Conservation (phyloP, 2,329 filamentous ascomycete species). For the Cyanodermella asteris region DNA sequence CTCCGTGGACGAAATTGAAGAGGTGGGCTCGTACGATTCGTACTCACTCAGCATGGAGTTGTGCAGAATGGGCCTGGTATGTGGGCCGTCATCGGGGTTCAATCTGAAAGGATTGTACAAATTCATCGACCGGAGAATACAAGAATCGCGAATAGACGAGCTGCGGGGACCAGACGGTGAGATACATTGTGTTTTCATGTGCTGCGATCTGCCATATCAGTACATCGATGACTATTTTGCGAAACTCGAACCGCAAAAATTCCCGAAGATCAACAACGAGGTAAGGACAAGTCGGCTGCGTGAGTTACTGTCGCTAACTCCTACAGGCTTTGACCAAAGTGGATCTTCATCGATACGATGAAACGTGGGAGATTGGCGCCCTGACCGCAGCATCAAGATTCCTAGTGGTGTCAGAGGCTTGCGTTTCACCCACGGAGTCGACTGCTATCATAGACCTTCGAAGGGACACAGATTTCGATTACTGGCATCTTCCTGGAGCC, state of each 20-base stretch:
- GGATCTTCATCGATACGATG: slow-evolving; percentile 33
- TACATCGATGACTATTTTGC: slow-evolving; percentile 39
- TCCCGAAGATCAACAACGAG: slow-evolving; percentile 27
- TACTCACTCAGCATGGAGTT: slow-evolving; percentile 31
- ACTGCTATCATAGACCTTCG: slow-evolving; percentile 21
- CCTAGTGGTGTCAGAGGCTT: too few species aligned
- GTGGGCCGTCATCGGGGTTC: slow-evolving; percentile 39
- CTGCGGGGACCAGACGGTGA: slow-evolving; percentile 24
- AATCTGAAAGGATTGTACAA: slow-evolving; percentile 31
- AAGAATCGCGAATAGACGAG: slow-evolving; percentile 17
- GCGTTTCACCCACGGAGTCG: not conserved
- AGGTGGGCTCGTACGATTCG: slow-evolving; percentile 33
- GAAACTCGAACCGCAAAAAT: slow-evolving; percentile 27
- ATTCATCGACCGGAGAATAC: slow-evolving; percentile 26
- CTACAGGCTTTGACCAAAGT: slow-evolving; percentile 24
- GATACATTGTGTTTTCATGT: slow-evolving; percentile 35
- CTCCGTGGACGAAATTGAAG: slow-evolving; percentile 32
- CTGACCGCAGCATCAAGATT: slow-evolving; percentile 3
- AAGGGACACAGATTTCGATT: slow-evolving; percentile 19
- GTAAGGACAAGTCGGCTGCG: slow-evolving; percentile 10
- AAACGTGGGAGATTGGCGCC: slow-evolving; percentile 25
- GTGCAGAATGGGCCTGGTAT: slow-evolving; percentile 34
- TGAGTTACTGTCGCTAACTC: slow-evolving; percentile 2
- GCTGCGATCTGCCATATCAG: slow-evolving; percentile 42
- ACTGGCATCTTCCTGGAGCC: slow-evolving; percentile 22